These are phyloP conservation scores for Diaporthe eres DNA, from an alignment of 2,329 filamentous ascomycete species.

Conservation along the genomic window DNA sequence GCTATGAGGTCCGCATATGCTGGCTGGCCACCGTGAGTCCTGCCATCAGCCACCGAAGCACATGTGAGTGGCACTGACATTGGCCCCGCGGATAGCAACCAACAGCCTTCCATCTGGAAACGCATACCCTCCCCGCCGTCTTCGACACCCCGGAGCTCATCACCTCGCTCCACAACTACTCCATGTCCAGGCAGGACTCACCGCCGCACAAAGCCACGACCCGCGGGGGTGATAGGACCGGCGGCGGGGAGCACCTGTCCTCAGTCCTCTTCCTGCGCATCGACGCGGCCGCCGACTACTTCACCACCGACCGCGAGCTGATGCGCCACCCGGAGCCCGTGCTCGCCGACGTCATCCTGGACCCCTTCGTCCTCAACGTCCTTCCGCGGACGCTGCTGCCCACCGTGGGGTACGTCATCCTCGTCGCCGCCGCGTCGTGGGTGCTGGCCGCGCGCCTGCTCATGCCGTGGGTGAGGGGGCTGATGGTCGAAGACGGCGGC, in stretches of 20 bases:
- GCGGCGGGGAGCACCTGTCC: conserved; percentile 44
- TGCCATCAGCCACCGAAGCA: not conserved
- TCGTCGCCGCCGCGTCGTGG: conserved; percentile 68
- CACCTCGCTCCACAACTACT: conserved; percentile 75
- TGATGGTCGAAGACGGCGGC: conserved; percentile 38
- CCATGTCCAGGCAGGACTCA: conserved; percentile 60
- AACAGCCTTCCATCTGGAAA: conserved; percentile 80
- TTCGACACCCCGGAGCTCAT: conserved; percentile 75
- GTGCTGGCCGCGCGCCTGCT: conserved; percentile 57
- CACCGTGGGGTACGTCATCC: conserved; percentile 76
- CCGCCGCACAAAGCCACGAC: not conserved
- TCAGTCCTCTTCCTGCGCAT: conserved; percentile 82
- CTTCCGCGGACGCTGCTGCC: conserved; percentile 84
- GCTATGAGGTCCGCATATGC: conserved; percentile 93
- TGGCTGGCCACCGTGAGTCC: conserved; percentile 89
- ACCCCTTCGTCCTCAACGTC: conserved; percentile 85
- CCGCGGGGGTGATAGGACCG: not conserved
- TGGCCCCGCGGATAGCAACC: conserved; percentile 76
- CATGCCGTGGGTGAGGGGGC: conserved; percentile 49
- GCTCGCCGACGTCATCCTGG: conserved; percentile 84
- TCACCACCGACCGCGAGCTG: conserved; percentile 78
- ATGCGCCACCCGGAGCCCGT: conserved; percentile 84
- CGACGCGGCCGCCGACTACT: conserved; percentile 86
- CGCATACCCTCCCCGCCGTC: conserved; percentile 72
- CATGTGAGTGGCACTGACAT: not conserved